Conservation (phyloP, 495 filamentous ascomycete genomes). For the Chaetomium cochliodes region DNA sequence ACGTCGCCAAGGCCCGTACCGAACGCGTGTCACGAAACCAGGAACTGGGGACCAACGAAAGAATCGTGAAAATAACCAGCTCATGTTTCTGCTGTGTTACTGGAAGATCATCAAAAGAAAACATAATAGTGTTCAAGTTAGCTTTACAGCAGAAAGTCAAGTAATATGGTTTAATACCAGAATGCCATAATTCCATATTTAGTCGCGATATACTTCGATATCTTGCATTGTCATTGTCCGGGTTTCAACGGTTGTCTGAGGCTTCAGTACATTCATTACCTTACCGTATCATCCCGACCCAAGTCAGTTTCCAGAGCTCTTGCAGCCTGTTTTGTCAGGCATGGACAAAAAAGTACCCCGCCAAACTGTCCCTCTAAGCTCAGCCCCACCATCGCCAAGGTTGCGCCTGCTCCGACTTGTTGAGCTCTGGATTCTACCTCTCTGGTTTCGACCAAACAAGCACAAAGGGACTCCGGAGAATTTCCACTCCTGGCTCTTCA, state of each 20-base stretch:
- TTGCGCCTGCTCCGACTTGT: conserved; percentile 1
- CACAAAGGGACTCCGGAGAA: neutral
- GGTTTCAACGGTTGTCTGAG: neutral
- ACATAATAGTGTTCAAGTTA: neutral
- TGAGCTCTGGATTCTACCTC: neutral
- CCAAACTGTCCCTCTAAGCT: conserved; percentile 14
- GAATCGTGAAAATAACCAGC: neutral
- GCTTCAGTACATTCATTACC: neutral
- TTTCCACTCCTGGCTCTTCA: neutral
- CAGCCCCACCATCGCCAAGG: conserved; percentile 23
- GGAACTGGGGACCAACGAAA: neutral
- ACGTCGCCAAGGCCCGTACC: conserved; percentile 3
- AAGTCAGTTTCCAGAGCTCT: neutral
- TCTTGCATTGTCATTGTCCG: neutral
- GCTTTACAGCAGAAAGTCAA: neutral
- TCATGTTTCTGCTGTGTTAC: neutral
- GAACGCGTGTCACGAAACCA: neutral
- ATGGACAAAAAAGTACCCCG: conserved; percentile 16
- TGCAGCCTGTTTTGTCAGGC: conserved; percentile 19
- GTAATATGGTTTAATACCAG: too few species aligned
- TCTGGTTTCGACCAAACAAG: neutral
- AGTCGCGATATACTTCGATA: too few species aligned
- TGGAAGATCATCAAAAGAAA: neutral
- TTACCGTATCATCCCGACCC: neutral
- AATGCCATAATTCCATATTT: too few species aligned